Base-by-base conservation (phyloP, 2,329 filamentous ascomycete species). In the Cladosporium sphaerospermum region DNA sequence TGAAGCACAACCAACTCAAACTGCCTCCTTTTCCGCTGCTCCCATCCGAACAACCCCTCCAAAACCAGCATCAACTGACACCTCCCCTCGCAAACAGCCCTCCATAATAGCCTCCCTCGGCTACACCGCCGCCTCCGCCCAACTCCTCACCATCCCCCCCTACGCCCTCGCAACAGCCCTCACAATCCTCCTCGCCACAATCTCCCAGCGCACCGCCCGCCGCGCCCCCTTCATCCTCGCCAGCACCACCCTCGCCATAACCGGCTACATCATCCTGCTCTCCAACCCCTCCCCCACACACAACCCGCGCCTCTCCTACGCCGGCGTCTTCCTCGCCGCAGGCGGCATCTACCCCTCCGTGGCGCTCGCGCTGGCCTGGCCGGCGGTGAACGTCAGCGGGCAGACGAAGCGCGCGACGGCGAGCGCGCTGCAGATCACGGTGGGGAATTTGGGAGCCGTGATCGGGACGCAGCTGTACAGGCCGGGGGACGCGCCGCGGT, bases 401-500 rank as follows among this genome's bases (percentile, higher is more conserved):
- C 83, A 87, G 67, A 86, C 83, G 0, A 88, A 88, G 67, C 75
- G 85, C 1, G 82, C 81, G 1, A 81, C 83, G 3, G 82, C 81
- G 2, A 86, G 84, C 45, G 85, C 81, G 0, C 81, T 88, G 78
- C 84, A 87, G 60, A 87, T 88, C 54, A 84, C 80, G 9, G 83
- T 88, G 47, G 85, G 84, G 0, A 88, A 87, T 58, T 63, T 85
- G 1, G 85, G 84, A 0, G 84, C 83, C 0, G 82, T 88, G 0
- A 60, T 89, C 19, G 85, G 84, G 0, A 88, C 84, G 1, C 84
- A 89, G 67, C 65, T 89, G 1, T 88, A 88, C 64, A 74, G 84
- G 2, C 72, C 76, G 0, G 71, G 75, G 1, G 80, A 82, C 28
- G 79, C 76, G 0, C 85, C 85, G 1, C 71, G 82, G 32, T 88